Percentiles rank a stretch among this genome's conserved stretches.
phyloP scores from a whole-genome alignment of 2,329 filamentous ascomycete genomes.

The Sclerotinia subarctica region DNA sequence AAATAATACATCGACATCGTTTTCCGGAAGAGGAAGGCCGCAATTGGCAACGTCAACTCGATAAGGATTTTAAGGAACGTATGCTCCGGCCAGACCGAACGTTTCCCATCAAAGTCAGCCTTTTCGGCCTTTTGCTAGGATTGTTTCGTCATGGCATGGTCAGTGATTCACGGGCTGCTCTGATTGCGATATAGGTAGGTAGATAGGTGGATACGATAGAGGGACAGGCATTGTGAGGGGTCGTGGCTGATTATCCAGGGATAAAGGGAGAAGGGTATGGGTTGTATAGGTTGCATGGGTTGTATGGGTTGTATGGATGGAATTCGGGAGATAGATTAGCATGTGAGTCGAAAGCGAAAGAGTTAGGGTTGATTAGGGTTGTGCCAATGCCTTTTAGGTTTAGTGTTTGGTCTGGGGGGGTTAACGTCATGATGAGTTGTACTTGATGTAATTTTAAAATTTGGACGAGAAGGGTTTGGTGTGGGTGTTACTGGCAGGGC shows the following conservation, averaged over 20 bases:
- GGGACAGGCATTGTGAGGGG: not conserved
- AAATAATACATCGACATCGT: not conserved
- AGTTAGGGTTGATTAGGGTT: not conserved
- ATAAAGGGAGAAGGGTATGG: not conserved
- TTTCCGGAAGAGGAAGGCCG: not conserved
- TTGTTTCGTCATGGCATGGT: constrained; percentile 1
- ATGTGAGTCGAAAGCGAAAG: not conserved
- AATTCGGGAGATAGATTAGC: not conserved
- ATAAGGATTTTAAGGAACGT: not conserved
- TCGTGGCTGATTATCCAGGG: not conserved
- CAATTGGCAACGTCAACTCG: not conserved
- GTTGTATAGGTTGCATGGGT: no score
- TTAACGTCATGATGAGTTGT: constrained; percentile 33
- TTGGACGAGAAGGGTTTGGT: constrained; percentile 3
- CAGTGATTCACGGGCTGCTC: not conserved
- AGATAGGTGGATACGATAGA: not conserved
- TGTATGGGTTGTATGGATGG: not conserved
- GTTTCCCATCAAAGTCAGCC: not conserved
- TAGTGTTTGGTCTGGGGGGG: not conserved
- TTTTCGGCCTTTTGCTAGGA: not conserved
- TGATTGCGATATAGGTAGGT: not conserved
- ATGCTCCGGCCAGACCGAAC: not conserved
- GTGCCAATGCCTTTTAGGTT: not conserved
- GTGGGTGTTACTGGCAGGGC: not conserved
- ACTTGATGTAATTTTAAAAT: constrained; percentile 32